These are phyloP conservation scores for Kregervanrija delftensis DNA, from an alignment of 805 yeast species.

Conservation along the genomic window DNA sequence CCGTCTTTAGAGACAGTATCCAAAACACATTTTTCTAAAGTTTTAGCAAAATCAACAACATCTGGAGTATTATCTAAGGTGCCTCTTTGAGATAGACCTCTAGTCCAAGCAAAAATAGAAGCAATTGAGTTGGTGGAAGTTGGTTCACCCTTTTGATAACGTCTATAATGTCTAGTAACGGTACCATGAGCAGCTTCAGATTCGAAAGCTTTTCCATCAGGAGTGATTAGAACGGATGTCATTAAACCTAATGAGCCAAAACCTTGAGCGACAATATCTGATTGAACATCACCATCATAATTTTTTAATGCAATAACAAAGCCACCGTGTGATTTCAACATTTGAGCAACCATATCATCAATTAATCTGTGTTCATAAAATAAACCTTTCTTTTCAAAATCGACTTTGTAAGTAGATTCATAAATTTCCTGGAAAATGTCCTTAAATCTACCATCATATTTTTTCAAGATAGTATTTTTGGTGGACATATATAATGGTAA, in stretches of 20 bases:
- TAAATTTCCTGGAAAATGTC: slow-evolving; percentile 69
- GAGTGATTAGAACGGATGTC: slow-evolving; percentile 79
- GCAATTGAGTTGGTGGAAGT: slow-evolving; percentile 84
- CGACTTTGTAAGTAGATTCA: slow-evolving; percentile 46
- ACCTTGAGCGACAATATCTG: slow-evolving; percentile 83
- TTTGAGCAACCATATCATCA: slow-evolving; percentile 86
- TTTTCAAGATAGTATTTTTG: slow-evolving; percentile 75
- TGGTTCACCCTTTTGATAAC: slow-evolving; percentile 73
- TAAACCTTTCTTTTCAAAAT: slow-evolving; percentile 55
- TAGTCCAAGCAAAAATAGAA: slow-evolving; percentile 81
- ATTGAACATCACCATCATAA: slow-evolving; percentile 82
- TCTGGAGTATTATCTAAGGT: slow-evolving; percentile 66
- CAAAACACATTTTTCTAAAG: slow-evolving; percentile 58
- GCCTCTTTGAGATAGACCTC: slow-evolving; percentile 80
- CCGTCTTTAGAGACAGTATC: slow-evolving; percentile 71
- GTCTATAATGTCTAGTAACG: slow-evolving; percentile 81
- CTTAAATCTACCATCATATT: slow-evolving; percentile 77
- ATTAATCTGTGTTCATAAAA: slow-evolving; percentile 77
- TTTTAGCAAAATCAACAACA: slow-evolving; percentile 58
- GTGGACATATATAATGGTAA: slow-evolving; percentile 66
- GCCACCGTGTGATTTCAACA: slow-evolving; percentile 81
- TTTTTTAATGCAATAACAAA: slow-evolving; percentile 75
- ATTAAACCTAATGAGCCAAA: slow-evolving; percentile 78
- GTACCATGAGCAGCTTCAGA: slow-evolving; percentile 87
- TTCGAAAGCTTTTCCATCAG: slow-evolving; percentile 82